Evolutionary conservation across 73 alveolate species (phyloP).

Genomic region (Paramecium sexaurelia): DNA sequence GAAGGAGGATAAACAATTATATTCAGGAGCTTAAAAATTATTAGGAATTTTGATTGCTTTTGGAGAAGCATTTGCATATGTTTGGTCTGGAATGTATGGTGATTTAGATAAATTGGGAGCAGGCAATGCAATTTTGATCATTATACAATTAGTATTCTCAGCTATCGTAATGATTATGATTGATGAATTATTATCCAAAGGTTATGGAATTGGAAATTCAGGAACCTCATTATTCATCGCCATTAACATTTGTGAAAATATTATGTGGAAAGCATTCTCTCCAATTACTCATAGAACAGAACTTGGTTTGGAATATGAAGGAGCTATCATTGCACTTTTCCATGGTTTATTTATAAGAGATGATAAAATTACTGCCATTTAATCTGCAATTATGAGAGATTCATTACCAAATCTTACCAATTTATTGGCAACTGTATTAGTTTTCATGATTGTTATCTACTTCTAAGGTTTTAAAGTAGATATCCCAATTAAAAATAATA

Average conservation of each 20-base stretch:
- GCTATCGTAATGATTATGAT: conserved; percentile 97
- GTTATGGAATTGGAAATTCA: conserved; percentile 98
- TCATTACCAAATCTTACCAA: conserved; percentile 97
- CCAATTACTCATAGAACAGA: conserved; percentile 98
- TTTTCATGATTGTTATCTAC: conserved; percentile 97
- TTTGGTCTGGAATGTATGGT: conserved; percentile 99
- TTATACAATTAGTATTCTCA: conserved; percentile 96
- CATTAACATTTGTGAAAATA: conserved; percentile 98
- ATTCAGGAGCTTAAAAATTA: conserved; percentile 96
- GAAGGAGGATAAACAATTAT: conserved; percentile 96
- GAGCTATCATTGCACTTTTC: conserved; percentile 99
- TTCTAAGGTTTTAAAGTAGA: conserved; percentile 99
- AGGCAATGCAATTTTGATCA: conserved; percentile 94
- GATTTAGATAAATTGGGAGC: conserved; percentile 94
- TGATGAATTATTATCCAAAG: conserved; percentile 93
- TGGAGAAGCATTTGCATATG: conserved; percentile 99
- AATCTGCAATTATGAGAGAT: conserved; percentile 95
- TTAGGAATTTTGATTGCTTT: conserved; percentile 70
- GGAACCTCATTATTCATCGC: conserved; percentile 99
- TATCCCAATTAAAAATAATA: conserved; percentile 84
- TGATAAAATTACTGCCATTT: conserved; percentile 91
- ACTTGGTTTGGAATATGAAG: conserved; percentile 98
- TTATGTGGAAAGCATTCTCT: conserved; percentile 99
- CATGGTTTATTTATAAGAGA: conserved; percentile 96
- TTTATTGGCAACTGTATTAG: conserved; percentile 97